Evolutionary conservation across 2,329 filamentous ascomycete genomes (phyloP).

Genomic region (Penicillium aurantiogriseum): DNA sequence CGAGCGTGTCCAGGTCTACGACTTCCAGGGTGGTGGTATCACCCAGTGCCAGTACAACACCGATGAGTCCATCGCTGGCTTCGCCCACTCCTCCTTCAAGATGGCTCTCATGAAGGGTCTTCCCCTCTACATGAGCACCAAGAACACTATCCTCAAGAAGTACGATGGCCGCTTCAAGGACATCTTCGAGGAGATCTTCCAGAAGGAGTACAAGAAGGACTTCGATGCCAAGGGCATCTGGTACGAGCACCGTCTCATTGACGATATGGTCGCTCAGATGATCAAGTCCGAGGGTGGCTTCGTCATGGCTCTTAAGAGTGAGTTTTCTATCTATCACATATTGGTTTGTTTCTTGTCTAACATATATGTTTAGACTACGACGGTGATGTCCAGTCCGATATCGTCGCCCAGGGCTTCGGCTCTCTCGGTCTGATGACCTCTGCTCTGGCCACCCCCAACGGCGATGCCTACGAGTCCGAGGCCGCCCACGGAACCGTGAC

Average conservation of each 20-base stretch:
- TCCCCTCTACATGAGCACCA: conserved; percentile 99
- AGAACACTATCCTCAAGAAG: conserved; percentile 99
- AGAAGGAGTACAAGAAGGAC: conserved; percentile 77
- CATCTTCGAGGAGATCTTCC: conserved; percentile 97
- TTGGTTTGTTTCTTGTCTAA: conserved; percentile 4
- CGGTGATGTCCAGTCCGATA: conserved; percentile 97
- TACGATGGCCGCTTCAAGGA: conserved; percentile 99
- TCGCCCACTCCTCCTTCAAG: conserved; percentile 96
- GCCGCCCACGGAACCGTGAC: conserved; percentile 98
- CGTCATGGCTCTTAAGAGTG: conserved; percentile 97
- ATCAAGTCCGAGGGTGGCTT: conserved; percentile 97
- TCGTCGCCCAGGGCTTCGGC: conserved; percentile 96
- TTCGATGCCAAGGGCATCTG: conserved; percentile 93
- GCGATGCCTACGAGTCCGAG: conserved; percentile 96
- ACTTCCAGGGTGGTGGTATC: conserved; percentile 83
- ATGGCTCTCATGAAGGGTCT: conserved; percentile 81
- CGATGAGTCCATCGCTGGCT: conserved; percentile 88
- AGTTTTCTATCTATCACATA: conserved; percentile 36
- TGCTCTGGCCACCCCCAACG: conserved; percentile 92
- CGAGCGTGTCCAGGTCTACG: conserved; percentile 82
- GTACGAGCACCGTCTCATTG: conserved; percentile 99
- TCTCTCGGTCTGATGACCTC: conserved; percentile 98
- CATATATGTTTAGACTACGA: conserved; percentile 72
- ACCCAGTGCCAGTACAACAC: conserved; percentile 98
- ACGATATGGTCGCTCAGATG: conserved; percentile 99